A percentile compares a stretch with the other conserved stretches of the same genome.
Conservation (phyloP, 2,329 filamentous ascomycete species). For the Xylaria digitata region DNA sequence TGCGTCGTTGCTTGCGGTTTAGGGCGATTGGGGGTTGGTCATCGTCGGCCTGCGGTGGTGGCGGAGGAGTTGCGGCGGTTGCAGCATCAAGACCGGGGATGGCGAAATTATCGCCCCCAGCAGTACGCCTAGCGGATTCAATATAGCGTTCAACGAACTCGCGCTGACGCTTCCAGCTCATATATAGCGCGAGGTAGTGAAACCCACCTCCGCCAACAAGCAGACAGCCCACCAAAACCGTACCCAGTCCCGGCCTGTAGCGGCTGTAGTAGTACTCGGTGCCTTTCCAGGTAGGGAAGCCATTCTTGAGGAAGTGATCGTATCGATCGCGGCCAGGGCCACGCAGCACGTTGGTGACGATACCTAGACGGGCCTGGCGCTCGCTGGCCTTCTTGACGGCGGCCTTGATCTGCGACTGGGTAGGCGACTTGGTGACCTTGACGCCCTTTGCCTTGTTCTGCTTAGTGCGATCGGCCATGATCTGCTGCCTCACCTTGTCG, state of each 20-base stretch:
- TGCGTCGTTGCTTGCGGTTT: conserved; percentile 87
- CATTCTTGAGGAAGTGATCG: conserved; percentile 91
- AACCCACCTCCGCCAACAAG: conserved; percentile 83
- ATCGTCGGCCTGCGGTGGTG: conserved; percentile 61
- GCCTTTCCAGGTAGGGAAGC: conserved; percentile 96
- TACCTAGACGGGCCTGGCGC: conserved; percentile 83
- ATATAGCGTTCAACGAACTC: conserved; percentile 95
- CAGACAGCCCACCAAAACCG: conserved; percentile 84
- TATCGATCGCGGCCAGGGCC: conserved; percentile 86
- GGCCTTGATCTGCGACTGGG: conserved; percentile 78
- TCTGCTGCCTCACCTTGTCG: conserved; percentile 91
- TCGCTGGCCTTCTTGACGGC: conserved; percentile 85
- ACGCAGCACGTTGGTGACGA: conserved; percentile 87
- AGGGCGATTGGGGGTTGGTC: conserved; percentile 66
- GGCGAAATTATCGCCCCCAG: conserved; percentile 85
- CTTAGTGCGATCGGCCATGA: conserved; percentile 75
- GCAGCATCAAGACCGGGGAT: conserved; percentile 73
- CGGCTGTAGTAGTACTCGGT: conserved; percentile 98
- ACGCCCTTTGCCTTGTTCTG: conserved; percentile 65
- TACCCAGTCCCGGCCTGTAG: conserved; percentile 89
- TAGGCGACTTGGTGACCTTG: conserved; percentile 76
- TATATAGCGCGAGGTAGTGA: conserved; percentile 86
- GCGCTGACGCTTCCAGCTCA: conserved; percentile 88
- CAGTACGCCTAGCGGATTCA: conserved; percentile 84
- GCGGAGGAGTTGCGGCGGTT: conserved; percentile 56